Evolutionary conservation across 148 eudicot species (phyloP).

Genomic region (Camellia granthamiana): DNA sequence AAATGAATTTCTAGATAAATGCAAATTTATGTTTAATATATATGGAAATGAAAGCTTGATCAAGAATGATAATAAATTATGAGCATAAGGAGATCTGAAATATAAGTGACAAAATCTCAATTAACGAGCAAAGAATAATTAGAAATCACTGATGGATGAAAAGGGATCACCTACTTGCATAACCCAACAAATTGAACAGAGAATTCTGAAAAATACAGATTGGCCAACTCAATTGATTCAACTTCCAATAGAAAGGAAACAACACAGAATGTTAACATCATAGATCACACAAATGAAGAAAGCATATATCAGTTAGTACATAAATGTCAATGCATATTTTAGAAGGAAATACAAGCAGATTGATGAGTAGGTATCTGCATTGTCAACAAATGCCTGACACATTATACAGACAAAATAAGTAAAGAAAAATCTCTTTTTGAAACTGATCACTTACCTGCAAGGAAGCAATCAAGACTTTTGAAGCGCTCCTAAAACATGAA

Average conservation of each 20-base stretch:
- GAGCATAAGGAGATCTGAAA: not conserved
- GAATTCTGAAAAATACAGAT: not conserved
- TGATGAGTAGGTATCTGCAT: not conserved
- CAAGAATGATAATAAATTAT: not conserved
- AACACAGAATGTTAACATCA: not conserved
- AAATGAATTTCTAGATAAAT: not conserved
- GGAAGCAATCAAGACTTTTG: slow-evolving; percentile 89
- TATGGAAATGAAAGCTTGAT: not conserved
- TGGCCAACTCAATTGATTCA: not conserved
- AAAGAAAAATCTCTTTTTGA: not conserved
- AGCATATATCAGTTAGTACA: not conserved
- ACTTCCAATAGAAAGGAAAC: not conserved
- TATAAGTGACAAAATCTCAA: no score
- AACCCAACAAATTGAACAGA: no score
- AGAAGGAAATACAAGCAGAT: not conserved
- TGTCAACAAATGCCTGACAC: not conserved
- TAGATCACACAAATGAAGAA: not conserved
- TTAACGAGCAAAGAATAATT: no score
- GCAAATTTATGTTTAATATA: not conserved
- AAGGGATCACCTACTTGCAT: not conserved
- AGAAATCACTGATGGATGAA: not conserved
- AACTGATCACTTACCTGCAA: slow-evolving; percentile 62
- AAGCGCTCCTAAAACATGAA: slow-evolving; percentile 69
- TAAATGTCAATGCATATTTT: no score
- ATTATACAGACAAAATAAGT: not conserved